These are phyloP conservation scores for Dioscorea zingiberensis DNA, from an alignment of 106 monocot species.

Conservation along the genomic window DNA sequence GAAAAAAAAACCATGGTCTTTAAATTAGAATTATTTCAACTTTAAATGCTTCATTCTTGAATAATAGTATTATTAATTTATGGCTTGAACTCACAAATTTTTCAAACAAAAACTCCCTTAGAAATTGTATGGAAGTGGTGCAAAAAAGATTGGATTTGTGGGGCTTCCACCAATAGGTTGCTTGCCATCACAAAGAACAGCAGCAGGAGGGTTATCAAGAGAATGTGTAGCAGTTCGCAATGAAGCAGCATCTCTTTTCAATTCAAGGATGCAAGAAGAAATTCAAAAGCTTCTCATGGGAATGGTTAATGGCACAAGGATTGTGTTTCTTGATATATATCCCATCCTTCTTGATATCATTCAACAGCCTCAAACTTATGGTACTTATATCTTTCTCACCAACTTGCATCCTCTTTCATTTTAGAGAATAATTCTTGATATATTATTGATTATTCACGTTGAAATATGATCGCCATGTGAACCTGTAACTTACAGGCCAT, in stretches of 20 bases:
- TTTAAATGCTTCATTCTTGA: no score
- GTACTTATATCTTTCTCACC: conserved; percentile 1
- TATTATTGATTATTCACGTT: no score
- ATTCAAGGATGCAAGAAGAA: neutral
- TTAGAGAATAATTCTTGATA: no score
- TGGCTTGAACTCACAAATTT: no score
- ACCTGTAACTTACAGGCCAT: no score
- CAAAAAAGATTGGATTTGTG: conserved; percentile 23
- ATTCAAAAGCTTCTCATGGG: neutral
- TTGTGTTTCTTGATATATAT: conserved; percentile 2
- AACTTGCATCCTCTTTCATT: no score
- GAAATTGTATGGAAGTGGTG: conserved; percentile 17
- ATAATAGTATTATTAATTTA: no score
- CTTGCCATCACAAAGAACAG: conserved; percentile 35
- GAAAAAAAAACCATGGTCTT: no score
- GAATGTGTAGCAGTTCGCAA: neutral
- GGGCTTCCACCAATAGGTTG: conserved; percentile 40
- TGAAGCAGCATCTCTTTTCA: conserved; percentile 1
- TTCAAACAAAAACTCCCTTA: no score
- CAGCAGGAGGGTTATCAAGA: conserved; percentile 7
- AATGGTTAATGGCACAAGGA: neutral
- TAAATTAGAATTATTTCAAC: no score
- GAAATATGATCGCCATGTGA: no score
- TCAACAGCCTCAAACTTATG: neutral
- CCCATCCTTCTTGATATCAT: neutral